These are phyloP conservation scores for Bipolaris cookei DNA, from an alignment of 2,329 filamentous ascomycete species.

Conservation along the genomic window DNA sequence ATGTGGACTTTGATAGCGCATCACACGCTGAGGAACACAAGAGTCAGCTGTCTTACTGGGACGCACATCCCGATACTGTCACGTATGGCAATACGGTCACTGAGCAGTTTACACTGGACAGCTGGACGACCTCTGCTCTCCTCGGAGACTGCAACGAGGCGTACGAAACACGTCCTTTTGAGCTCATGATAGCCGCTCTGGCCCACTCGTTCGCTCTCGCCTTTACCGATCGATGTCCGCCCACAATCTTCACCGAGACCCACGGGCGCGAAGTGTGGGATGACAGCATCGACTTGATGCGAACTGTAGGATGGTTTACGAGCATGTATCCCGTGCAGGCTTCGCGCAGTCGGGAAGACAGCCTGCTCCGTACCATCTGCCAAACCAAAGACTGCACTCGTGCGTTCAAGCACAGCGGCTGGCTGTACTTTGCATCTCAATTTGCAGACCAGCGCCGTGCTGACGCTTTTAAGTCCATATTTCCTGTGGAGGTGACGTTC, in stretches of 20 bases:
- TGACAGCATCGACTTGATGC: constrained; percentile 27
- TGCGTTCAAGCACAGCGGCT: constrained; percentile 51
- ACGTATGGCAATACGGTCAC: background rate
- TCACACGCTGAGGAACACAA: background rate
- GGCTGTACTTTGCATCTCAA: constrained; percentile 53
- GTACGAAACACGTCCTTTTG: constrained; percentile 56
- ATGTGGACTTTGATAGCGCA: background rate
- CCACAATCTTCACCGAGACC: constrained; percentile 35
- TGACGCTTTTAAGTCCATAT: constrained; percentile 43
- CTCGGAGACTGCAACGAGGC: constrained; percentile 43
- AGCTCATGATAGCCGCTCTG: constrained; percentile 33
- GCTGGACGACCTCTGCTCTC: constrained; percentile 13
- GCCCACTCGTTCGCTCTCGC: constrained; percentile 55
- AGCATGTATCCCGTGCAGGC: constrained; percentile 34
- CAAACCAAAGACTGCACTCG: constrained; percentile 56
- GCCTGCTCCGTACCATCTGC: constrained; percentile 41
- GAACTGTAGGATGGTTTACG: constrained; percentile 35
- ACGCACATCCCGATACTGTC: constrained; percentile 8
- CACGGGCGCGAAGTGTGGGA: constrained; percentile 43
- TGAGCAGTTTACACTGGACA: constrained; percentile 11
- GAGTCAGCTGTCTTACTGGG: constrained; percentile 25
- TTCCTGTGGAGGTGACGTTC: constrained; percentile 64
- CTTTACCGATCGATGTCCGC: constrained; percentile 55
- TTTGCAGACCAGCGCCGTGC: constrained; percentile 20
- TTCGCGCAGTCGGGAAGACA: constrained; percentile 45